Evolutionary conservation across 2,329 filamentous ascomycete genomes (phyloP).

Genomic region (Ambrosiella beaveri): DNA sequence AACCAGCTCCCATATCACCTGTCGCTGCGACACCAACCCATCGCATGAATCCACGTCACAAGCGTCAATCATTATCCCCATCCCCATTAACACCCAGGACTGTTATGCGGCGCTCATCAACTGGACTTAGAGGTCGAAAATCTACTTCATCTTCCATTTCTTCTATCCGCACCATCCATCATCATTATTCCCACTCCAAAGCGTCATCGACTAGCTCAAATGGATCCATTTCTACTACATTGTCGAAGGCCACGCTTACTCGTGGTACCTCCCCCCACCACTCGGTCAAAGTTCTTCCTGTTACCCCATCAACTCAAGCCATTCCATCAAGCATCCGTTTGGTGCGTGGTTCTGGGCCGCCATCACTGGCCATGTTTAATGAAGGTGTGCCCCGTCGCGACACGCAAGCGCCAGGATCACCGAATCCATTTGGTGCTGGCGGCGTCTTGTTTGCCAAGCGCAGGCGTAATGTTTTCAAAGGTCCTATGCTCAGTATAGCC

Average conservation of each 20-base stretch:
- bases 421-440: conserved; percentile 40
- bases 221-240: conserved; percentile 49
- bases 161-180: conserved; percentile 79
- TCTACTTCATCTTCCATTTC: conserved; percentile 93
- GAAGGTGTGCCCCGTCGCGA: conserved; percentile 32
- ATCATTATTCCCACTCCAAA: conserved; percentile 78
- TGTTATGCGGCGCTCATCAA: conserved; percentile 66
- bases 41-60: conserved; percentile 18
- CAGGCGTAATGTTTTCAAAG: conserved; percentile 69
- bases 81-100: conserved; percentile 77
- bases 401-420: conserved; percentile 31
- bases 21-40: conserved; percentile 6
- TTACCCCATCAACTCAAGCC: conserved; percentile 55
- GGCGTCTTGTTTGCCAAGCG: conserved; percentile 60
- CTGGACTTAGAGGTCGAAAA: conserved; percentile 74
- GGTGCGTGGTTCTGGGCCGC: conserved; percentile 43
- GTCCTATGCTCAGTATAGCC: conserved; percentile 45
- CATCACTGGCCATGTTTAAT: conserved; percentile 36
- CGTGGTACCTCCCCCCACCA: conserved; percentile 63
- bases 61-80: conserved; percentile 69
- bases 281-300: conserved; percentile 87
- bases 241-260: conserved; percentile 48
- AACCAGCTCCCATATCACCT: conserved; percentile 7
- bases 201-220: conserved; percentile 82
- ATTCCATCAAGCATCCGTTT: conserved; percentile 81